phyloP scores from a whole-genome alignment of 306 rosid genomes.

The Benincasa hispida region DNA sequence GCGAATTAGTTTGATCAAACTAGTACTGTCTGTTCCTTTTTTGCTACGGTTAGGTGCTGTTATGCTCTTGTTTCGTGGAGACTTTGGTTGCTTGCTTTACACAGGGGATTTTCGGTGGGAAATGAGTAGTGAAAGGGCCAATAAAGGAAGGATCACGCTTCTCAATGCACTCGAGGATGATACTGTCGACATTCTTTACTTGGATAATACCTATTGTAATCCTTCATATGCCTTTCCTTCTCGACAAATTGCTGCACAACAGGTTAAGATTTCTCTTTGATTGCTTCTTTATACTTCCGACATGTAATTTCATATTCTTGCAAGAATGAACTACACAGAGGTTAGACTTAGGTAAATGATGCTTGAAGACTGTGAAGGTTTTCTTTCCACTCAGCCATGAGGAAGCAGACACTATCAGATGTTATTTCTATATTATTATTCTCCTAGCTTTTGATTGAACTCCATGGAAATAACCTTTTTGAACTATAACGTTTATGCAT shows the following conservation, averaged over 20 bases:
- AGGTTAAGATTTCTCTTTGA: conserved; percentile 21
- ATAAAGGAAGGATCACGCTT: conserved; percentile 26
- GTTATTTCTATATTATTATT: not conserved
- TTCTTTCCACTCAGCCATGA: not conserved
- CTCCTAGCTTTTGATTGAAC: not conserved
- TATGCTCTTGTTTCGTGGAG: conserved; percentile 59
- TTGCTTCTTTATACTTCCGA: not conserved
- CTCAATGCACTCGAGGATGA: conserved; percentile 23
- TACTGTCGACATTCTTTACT: conserved; percentile 35
- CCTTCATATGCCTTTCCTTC: conserved; percentile 50
- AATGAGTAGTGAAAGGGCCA: conserved; percentile 24
- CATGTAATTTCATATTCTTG: not conserved
- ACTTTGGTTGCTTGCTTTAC: conserved; percentile 46
- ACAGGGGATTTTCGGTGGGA: conserved; percentile 81
- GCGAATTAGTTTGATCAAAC: not conserved
- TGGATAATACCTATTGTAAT: conserved; percentile 69
- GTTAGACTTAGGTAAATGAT: not conserved
- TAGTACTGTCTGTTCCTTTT: not conserved
- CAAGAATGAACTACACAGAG: not conserved
- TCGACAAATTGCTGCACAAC: conserved; percentile 37
- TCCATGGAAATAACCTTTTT: not conserved
- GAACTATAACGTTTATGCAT: not conserved
- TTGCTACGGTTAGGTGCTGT: conserved; percentile 28
- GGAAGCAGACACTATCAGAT: not conserved
- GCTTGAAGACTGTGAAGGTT: not conserved